Evolutionary conservation across 2,329 filamentous ascomycete genomes (phyloP).

Genomic region (Cladosporium sp.): DNA sequence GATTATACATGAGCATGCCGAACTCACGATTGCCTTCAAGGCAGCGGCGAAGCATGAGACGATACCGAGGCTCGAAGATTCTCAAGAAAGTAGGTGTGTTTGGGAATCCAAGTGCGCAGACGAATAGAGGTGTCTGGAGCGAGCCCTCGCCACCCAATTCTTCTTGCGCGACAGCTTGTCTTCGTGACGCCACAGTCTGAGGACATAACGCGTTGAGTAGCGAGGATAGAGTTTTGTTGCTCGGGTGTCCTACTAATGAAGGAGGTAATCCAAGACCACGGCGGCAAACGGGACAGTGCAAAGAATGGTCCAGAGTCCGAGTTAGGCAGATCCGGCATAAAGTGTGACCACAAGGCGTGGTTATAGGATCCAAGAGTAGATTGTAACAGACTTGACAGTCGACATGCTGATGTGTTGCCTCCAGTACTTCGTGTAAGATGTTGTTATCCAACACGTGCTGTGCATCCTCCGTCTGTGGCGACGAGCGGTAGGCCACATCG

Average conservation of each 20-base stretch:
- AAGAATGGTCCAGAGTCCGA: constrained; percentile 71
- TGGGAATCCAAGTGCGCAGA: constrained; percentile 78
- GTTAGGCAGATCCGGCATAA: constrained; percentile 79
- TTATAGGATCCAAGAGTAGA: constrained; percentile 75
- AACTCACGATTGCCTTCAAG: constrained; percentile 72
- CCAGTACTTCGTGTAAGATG: constrained; percentile 57
- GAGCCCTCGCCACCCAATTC: constrained; percentile 53
- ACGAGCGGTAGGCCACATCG: constrained; percentile 18
- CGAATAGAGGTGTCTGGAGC: constrained; percentile 67
- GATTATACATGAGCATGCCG: constrained; percentile 76
- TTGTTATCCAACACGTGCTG: constrained; percentile 43
- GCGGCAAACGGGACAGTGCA: constrained; percentile 77
- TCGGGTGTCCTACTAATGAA: constrained; percentile 46
- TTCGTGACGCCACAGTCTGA: constrained; percentile 58
- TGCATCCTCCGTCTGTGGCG: constrained; percentile 27
- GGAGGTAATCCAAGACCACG: constrained; percentile 55
- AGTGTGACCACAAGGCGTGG: constrained; percentile 82
- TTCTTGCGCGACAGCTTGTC: constrained; percentile 54
- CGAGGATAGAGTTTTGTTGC: constrained; percentile 60
- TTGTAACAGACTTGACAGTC: constrained; percentile 88
- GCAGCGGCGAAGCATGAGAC: constrained; percentile 79
- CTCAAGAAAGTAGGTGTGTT: constrained; percentile 80
- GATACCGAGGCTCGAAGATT: constrained; percentile 88
- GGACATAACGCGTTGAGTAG: constrained; percentile 68
- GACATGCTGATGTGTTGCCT: constrained; percentile 63